Base-by-base conservation (phyloP, 345 rosid species). In the Eucalyptus regnans region DNA sequence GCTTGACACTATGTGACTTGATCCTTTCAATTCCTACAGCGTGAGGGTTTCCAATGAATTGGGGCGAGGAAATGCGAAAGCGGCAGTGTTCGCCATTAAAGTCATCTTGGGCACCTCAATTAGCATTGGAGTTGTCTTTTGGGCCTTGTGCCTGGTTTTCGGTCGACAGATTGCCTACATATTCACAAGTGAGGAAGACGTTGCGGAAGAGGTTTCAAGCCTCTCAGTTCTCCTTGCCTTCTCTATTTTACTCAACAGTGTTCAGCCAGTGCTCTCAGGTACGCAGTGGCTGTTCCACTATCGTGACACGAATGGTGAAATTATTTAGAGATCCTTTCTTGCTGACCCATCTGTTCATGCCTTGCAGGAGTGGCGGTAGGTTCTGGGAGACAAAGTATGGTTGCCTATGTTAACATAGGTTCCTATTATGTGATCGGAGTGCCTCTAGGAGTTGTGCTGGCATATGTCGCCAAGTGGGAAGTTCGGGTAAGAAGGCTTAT, bases 391-490 rank as follows among this genome's bases (percentile, higher is more conserved):
- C 93, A 92, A 86, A 49, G 87, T 22, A 50, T 50, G 44, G 93
- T 91, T 88, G 93, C 93, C 8, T 88, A 51, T 88, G 90, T 92
- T 33, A 92, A 92, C 88, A 79, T 92, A 25, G 88, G 89, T n/a
- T 87, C 89, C 88, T 92, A 92, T 86, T 92, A 92, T 27, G 50
- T 87, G 48, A 12, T 92, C 33, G 93, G 93, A 56, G 58, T 92
- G 86, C 93, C 93, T 11, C 27, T 83, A 3, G 94, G 95, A 89
- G 88, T 89, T 51, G 46, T 91, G 58, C 91, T 93, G 71, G 88
- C 87, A 16, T 86, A 86, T 50, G 62, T 86, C 4, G 87, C 87
- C 43, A n/a, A 49, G 8, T 86, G 12, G 87, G 87, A 86, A 86
- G 62, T 86, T n/a, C 37, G 50, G 60, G 87, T 52, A 50, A 64